A percentile compares a stretch with the other conserved stretches of the same genome.
phyloP scores from a whole-genome alignment of 2,329 filamentous ascomycete genomes.

The Aaosphaeria pasadenensis region DNA sequence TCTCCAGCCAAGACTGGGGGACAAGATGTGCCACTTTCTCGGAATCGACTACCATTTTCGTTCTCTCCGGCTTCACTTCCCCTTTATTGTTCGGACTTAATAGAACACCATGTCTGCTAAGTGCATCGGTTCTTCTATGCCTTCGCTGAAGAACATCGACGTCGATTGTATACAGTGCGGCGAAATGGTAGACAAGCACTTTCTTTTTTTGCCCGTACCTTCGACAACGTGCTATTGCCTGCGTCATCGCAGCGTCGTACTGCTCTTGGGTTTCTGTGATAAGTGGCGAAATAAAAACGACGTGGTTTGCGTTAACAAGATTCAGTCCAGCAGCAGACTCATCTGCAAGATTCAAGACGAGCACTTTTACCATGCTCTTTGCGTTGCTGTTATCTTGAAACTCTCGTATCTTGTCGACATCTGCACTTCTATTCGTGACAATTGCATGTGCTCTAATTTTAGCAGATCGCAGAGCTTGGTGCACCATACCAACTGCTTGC shows the following conservation, averaged over 20 bases:
- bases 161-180: slow-evolving; percentile 69
- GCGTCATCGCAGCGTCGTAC: slow-evolving; percentile 59
- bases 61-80: not conserved
- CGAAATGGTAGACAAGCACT: slow-evolving; percentile 67
- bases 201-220: slow-evolving; percentile 57
- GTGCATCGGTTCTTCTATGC: slow-evolving; percentile 30
- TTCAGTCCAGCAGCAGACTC: slow-evolving; percentile 63
- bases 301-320: slow-evolving; percentile 61
- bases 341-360: slow-evolving; percentile 57
- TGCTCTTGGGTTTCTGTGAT: slow-evolving; percentile 49
- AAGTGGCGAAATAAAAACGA: slow-evolving; percentile 61
- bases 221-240: slow-evolving; percentile 60
- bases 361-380: slow-evolving; percentile 42
- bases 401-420: slow-evolving; percentile 8
- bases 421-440: too few relatives aligned
- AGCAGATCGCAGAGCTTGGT: slow-evolving; percentile 6
- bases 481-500: not conserved
- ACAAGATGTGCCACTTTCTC: too few relatives aligned
- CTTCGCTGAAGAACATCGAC: slow-evolving; percentile 47
- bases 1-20: too few relatives aligned
- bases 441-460: not conserved
- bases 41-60: too few relatives aligned
- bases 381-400: slow-evolving; percentile 23
- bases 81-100: not conserved
- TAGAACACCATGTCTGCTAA: slow-evolving; percentile 3